These are phyloP conservation scores for Spathaspora hagerdaliae DNA, from an alignment of 805 yeast genomes.

Conservation along the genomic window DNA sequence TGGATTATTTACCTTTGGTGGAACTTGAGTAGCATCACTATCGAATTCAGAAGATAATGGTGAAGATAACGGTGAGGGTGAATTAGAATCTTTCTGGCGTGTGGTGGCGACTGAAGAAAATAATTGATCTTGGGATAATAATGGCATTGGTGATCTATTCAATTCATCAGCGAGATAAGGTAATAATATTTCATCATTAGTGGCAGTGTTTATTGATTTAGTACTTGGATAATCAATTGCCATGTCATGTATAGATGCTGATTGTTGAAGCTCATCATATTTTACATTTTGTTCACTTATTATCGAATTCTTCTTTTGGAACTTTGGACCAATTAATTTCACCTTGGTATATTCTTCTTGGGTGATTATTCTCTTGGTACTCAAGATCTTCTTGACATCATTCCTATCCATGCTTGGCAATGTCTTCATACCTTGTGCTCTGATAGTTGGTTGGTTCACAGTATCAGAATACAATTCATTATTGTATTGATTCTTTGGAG, in stretches of 20 bases:
- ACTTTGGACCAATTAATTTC: constrained; percentile 23
- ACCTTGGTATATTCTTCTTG: constrained; percentile 37
- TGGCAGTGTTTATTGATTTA: neutral
- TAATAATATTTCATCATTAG: constrained; percentile 10
- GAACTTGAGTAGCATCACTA: neutral
- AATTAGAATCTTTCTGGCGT: neutral
- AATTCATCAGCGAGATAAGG: constrained; percentile 40
- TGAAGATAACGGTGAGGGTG: neutral
- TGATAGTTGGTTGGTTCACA: constrained; percentile 29
- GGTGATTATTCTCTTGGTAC: constrained; percentile 32
- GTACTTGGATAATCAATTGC: constrained; percentile 4
- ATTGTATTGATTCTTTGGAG: constrained; percentile 35
- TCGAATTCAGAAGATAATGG: neutral
- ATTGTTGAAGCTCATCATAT: constrained; percentile 27
- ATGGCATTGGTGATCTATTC: constrained; percentile 24
- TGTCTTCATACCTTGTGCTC: constrained; percentile 44
- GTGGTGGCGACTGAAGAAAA: constrained; percentile 10
- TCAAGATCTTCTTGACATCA: constrained; percentile 39
- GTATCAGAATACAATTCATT: constrained; percentile 32
- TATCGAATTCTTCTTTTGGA: constrained; percentile 22
- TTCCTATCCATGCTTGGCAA: constrained; percentile 47
- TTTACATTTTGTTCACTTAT: constrained; percentile 20
- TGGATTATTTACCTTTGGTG: constrained; percentile 2
- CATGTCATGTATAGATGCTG: constrained; percentile 29
- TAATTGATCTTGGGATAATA: constrained; percentile 24